Evolutionary conservation across 2,329 filamentous ascomycete species (phyloP), one percentile per base, ranked within the genome.

Genomic region (Fusarium luffae): DNA sequence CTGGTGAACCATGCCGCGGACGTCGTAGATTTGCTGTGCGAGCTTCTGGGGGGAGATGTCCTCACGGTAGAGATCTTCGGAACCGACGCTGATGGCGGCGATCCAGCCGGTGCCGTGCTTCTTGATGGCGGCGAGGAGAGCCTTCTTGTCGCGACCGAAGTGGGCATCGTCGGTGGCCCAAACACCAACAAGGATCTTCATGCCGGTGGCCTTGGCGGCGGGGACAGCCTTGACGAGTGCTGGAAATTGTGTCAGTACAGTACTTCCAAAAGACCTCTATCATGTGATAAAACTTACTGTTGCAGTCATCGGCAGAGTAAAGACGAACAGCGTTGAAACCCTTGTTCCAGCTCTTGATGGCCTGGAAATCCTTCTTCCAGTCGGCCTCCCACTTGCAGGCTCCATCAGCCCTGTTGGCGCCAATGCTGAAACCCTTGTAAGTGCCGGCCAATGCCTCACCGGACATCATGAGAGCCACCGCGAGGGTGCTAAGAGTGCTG

Each of bases 361-460:
- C 59, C 59, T 74, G 69, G n/a, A 74, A 74, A 43, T 74, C 71
- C 19, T 49, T 64, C 67, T 74, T 72, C 71, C 71, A 74, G n/a
- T 74, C 71, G 19, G 71, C 71, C 19, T 66, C 64, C 27, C 51
- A 56, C 59, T 74, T 74, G 59, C 71, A 74, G 23, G 18, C 48
- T 14, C 71, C 71, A 43, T 74, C 59, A 12, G 71, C 60, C 19
- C 57, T 58, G 71, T 74, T 74, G 54, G 71, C 71, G 30, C 66
- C 67, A 28, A 74, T 64, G 58, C 71, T 74, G 47, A 74, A 74
- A 14, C 71, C 71, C 67, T 74, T 74, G 61, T 70, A 74, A 4
- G 52, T 50, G 5, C 71, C 71, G 1, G 71, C 71, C 27, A 74
- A 25, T n/a, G 71, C 71, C 50, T 74, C 63, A 4, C 60, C 69